These are phyloP conservation scores for Skeletonema potamos DNA, from an alignment of 108 stramenopile genomes.

Conservation along the genomic window DNA sequence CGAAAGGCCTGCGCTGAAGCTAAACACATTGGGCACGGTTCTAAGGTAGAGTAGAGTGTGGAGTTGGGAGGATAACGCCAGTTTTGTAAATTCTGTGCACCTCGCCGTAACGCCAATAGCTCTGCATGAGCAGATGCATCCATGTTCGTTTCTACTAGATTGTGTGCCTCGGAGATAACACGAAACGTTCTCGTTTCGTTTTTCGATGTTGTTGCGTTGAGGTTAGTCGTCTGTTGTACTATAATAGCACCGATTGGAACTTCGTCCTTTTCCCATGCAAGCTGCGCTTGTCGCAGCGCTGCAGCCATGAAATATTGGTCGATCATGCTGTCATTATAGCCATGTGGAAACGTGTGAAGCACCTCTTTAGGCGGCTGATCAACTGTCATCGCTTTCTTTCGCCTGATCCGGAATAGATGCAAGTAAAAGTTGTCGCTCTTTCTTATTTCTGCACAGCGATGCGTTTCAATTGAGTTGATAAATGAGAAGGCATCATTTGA, in stretches of 20 bases:
- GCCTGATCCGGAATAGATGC: background rate
- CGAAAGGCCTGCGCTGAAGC: conserved; percentile 87
- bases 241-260: conserved; percentile 85
- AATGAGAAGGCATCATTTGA: background rate
- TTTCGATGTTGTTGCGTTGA: background rate
- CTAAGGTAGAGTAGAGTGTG: conserved; percentile 84
- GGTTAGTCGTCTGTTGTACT: conserved; percentile 30
- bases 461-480: background rate
- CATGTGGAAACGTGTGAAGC: background rate
- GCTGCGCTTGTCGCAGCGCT: conserved; percentile 64
- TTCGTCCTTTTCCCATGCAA: conserved; percentile 58
- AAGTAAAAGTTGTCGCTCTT: background rate
- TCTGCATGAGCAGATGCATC: conserved; percentile 93
- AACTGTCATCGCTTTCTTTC: background rate
- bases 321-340: conserved; percentile 7
- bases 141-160: conserved; percentile 67
- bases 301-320: conserved; percentile 70
- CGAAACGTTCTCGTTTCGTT: conserved; percentile 24
- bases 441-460: background rate
- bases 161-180: conserved; percentile 71
- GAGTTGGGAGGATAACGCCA: conserved; percentile 76
- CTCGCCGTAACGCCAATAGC: conserved; percentile 65
- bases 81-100: conserved; percentile 54
- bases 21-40: conserved; percentile 90
- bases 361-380: background rate